A percentile compares a stretch with the other conserved stretches of the same genome.
Conservation (phyloP, 164 flowering plant genomes). For the Kingdonia uniflora region DNA sequence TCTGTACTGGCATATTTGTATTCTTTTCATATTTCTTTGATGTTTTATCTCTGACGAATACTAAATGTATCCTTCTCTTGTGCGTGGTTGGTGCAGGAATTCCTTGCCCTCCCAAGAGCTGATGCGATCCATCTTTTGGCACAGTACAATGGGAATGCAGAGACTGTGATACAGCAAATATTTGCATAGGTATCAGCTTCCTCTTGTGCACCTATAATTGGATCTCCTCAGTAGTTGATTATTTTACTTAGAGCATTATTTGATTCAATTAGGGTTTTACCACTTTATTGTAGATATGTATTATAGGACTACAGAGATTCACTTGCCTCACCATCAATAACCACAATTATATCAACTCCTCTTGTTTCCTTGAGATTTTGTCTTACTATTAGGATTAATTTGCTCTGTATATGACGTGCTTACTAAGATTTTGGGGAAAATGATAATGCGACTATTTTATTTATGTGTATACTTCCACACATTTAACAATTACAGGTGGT, state of each 20-base stretch:
- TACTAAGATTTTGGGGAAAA: no score
- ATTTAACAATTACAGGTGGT: no score
- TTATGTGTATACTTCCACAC: no score
- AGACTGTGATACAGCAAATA: constrained; percentile 88
- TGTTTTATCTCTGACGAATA: not conserved
- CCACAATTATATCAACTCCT: no score
- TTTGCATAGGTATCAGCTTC: constrained; percentile 37
- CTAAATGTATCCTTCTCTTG: not conserved
- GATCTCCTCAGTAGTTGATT: no score
- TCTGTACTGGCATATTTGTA: not conserved
- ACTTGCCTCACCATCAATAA: no score
- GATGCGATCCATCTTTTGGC: constrained; percentile 95
- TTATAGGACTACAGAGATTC: no score
- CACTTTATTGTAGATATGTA: constrained; percentile 4
- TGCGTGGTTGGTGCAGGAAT: constrained; percentile 55
- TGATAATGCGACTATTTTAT: no score
- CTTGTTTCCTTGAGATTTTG: no score
- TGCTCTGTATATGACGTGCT: no score
- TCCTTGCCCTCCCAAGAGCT: constrained; percentile 94
- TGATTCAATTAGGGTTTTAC: constrained; percentile 17
- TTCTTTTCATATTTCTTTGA: not conserved
- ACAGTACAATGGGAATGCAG: constrained; percentile 91
- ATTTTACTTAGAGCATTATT: constrained; percentile 8
- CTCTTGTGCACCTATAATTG: not conserved
- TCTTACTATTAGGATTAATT: no score